These are phyloP conservation scores for Epichloe festucae DNA, from an alignment of 2,329 filamentous ascomycete genomes.

Conservation along the genomic window DNA sequence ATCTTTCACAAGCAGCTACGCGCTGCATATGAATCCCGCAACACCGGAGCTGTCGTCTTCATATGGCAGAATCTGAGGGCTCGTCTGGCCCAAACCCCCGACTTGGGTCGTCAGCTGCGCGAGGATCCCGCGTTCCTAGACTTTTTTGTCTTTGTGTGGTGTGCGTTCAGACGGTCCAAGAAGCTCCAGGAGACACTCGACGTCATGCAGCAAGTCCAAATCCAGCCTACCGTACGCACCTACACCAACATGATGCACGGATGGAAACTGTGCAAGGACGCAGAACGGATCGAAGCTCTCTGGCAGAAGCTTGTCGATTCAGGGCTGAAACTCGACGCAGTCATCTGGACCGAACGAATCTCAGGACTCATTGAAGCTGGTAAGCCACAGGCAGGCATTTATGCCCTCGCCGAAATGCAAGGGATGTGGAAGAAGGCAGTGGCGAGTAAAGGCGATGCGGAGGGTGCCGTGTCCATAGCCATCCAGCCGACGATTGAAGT, in stretches of 20 bases:
- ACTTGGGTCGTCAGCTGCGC: conserved; percentile 17
- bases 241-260: conserved; percentile 66
- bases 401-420: conserved; percentile 54
- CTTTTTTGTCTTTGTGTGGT: conserved; percentile 28
- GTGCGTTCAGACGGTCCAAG: conserved; percentile 18
- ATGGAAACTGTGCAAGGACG: conserved; percentile 47
- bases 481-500: conserved; percentile 49
- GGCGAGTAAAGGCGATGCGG: conserved; percentile 10
- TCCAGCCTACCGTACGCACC: conserved; percentile 48
- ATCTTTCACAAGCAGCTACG: conserved; percentile 18
- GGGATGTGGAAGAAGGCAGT: conserved; percentile 38
- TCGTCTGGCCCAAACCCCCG: conserved; percentile 12
- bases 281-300: conserved; percentile 46
- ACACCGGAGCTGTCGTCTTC: conserved; percentile 15
- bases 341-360: conserved; percentile 60
- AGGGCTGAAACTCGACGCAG: conserved; percentile 46
- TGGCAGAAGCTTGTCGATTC: conserved; percentile 52
- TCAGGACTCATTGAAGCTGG: conserved; percentile 48
- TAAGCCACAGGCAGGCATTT: conserved; percentile 42
- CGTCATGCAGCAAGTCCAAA: conserved; percentile 31
- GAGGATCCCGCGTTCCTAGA: conserved; percentile 23
- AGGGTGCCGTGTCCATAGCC: conserved; percentile 21
- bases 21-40: conserved; percentile 16
- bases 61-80: conserved; percentile 22
- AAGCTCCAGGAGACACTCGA: conserved; percentile 25